These are phyloP conservation scores for Epichloe aotearoae DNA, from an alignment of 2,329 filamentous ascomycete species.

Conservation along the genomic window DNA sequence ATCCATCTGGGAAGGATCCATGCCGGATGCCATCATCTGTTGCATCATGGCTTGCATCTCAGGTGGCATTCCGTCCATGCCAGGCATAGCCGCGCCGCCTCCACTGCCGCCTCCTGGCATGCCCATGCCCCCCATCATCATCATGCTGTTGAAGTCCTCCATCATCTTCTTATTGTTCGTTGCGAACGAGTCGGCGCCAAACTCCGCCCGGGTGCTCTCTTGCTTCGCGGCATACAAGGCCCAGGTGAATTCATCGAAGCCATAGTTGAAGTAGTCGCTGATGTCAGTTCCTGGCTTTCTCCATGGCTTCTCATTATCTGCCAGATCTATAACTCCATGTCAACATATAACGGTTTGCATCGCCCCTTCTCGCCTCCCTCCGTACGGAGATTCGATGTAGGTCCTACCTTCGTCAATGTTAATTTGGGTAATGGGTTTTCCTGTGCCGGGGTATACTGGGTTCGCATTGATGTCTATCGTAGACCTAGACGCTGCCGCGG, in stretches of 20 bases:
- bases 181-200: conserved; percentile 51
- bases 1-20: conserved; percentile 56
- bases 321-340: conserved; percentile 36
- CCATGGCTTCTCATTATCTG: conserved; percentile 86
- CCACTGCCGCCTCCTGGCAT: conserved; percentile 26
- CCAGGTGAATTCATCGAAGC: conserved; percentile 98
- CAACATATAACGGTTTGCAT: neutral
- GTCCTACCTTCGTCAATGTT: conserved; percentile 54
- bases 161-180: conserved; percentile 67
- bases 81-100: conserved; percentile 30
- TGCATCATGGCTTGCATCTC: conserved; percentile 60
- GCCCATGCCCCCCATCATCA: conserved; percentile 46
- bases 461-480: conserved; percentile 75
- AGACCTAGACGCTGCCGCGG: conserved; percentile 60
- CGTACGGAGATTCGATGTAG: neutral
- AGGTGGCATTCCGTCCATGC: conserved; percentile 50
- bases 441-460: conserved; percentile 63
- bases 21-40: conserved; percentile 53
- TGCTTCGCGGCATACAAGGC: conserved; percentile 87
- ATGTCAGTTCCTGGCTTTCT: conserved; percentile 86
- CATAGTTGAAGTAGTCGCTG: conserved; percentile 98
- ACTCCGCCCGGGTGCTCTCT: conserved; percentile 64
- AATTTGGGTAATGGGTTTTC: conserved; percentile 67
- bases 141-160: conserved; percentile 54
- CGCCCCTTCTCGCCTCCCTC: neutral